Base-by-base conservation (phyloP, 2,329 filamentous ascomycete species). In the Exophiala sp. region DNA sequence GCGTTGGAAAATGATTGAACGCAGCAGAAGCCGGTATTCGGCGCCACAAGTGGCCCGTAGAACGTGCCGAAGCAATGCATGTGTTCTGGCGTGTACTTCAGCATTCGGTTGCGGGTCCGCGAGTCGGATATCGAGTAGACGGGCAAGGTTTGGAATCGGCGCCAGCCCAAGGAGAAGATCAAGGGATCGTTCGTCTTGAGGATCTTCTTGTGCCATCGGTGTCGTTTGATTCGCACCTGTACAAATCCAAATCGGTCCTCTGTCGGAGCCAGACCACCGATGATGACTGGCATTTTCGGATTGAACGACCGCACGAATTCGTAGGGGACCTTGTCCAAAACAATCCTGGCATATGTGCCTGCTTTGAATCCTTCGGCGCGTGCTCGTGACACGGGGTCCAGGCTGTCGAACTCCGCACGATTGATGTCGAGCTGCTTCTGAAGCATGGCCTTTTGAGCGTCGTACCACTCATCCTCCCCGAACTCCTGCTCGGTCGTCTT, bases 171-270 rank as follows among this genome's bases (percentile, higher is more conserved):
- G 1, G 90, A 96, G 74, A 98, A 93, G 65, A 98, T 95, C 44
- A 98, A 78, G 13, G 93, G 94, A 64, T 98, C 93, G 65, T 95
- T 95, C 27, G 89, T 97, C 75, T 98, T 98, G 59, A 98, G 77
- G 60, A 97, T 97, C 75, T 93, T 95, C 79, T 96, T 96, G 73
- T 98, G 93, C 94, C 94, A 98, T 59, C 93, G 79, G 68, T 98
- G 93, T 46, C 89, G 81, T 78, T 98, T 98, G 74, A 98, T 95
- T 43, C 94, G 83, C 50, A 96, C 84, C 68, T 98, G 93, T 7
- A 97, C 84, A 65, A 86, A 97, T 7, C 93, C 94, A 66, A 95
- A 96, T 43, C 94, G 83, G 67, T 97, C 90, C 68, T 98, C 93
- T 0, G 91, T 96, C 6, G 93, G 80, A 9, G 88, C 85, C 32